Base-by-base conservation (phyloP, 345 rosid genomes). In the Salix exigua region DNA sequence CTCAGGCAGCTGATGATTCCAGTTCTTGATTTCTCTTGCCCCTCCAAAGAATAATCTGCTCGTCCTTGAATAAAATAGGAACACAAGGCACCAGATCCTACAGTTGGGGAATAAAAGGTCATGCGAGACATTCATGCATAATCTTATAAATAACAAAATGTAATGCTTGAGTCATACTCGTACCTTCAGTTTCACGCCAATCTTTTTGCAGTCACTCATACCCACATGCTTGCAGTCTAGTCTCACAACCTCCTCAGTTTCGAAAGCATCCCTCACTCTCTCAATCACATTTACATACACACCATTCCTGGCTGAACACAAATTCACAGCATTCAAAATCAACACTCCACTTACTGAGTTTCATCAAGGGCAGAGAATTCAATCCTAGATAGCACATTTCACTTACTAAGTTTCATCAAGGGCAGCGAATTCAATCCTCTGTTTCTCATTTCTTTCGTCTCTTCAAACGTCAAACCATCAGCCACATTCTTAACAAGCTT, bases 41-140 rank as follows among this genome's bases (percentile, higher is more conserved):
- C 83, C 87, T 87, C 97, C 97, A 95, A 74, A 93, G 88, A 82
- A 93, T 83, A 66, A 91, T 90, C 80, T 95, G 97, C 75, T 90
- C 97, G 60, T 89, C 97, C 91, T 89, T 93, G 75, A 95, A 89
- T 81, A 93, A 72, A 77, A 95, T 88, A 12, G 97, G 99, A 71
- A 89, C 81, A 64, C 93, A 91, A 23, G 96, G 97, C 31, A 92
- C 95, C 89, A 91, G 81, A 87, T 90, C 97, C 97, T 92, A 87
- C 84, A 85, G 63, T 72, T 42, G 51, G 65, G 70, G 8, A 75
- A 48, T 55, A 78, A 61, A 42, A 18, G n/a, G 76, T 72, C 72
- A 4, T 6, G 53, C 2, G 21, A 60, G 46, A 31, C 67, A 64
- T 4, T 48, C 63, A 19, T 2, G 33, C 38, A 79, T 64, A 60